Evolutionary conservation across 345 rosid species (phyloP).

Genomic region (Laguncularia racemosa): DNA sequence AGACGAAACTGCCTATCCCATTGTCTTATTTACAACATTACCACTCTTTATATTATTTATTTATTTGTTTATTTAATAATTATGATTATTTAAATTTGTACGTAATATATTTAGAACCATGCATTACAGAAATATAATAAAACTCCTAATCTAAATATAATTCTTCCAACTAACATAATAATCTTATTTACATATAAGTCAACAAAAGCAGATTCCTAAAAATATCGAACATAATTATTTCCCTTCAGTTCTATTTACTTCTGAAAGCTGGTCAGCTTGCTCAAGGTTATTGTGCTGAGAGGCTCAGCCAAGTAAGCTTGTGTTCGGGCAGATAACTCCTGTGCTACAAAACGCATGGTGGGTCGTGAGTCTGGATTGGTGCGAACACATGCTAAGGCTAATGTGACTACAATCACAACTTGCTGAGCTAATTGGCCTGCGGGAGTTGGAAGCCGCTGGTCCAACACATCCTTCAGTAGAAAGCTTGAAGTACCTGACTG

Average conservation of each 20-base stretch:
- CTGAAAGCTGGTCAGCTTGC: slow-evolving; percentile 22
- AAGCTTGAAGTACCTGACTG: slow-evolving; percentile 16
- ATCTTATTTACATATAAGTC: too few relatives aligned
- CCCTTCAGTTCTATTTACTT: slow-evolving; percentile 9
- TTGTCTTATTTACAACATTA: too few relatives aligned
- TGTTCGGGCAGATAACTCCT: slow-evolving; percentile 37
- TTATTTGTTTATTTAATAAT: too few relatives aligned
- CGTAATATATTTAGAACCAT: too few relatives aligned
- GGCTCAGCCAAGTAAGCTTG: slow-evolving; percentile 26
- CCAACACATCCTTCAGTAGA: slow-evolving; percentile 38
- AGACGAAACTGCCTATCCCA: too few relatives aligned
- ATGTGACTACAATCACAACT: slow-evolving; percentile 26
- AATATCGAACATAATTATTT: not conserved
- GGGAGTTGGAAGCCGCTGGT: slow-evolving; percentile 40
- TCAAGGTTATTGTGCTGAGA: slow-evolving; percentile 17
- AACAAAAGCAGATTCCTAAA: too few relatives aligned
- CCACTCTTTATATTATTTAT: too few relatives aligned
- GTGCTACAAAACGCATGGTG: slow-evolving; percentile 50
- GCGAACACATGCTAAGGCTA: slow-evolving; percentile 41
- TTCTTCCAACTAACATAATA: too few relatives aligned
- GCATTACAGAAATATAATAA: too few relatives aligned
- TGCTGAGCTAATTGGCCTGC: slow-evolving; percentile 33
- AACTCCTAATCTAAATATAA: too few relatives aligned
- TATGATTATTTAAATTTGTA: too few relatives aligned
- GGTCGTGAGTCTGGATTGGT: slow-evolving; percentile 37